A percentile compares a stretch with the other conserved stretches of the same genome.
Evolutionary conservation across 139 green algal species (phyloP).

Genomic region (Eudorina sp.): DNA sequence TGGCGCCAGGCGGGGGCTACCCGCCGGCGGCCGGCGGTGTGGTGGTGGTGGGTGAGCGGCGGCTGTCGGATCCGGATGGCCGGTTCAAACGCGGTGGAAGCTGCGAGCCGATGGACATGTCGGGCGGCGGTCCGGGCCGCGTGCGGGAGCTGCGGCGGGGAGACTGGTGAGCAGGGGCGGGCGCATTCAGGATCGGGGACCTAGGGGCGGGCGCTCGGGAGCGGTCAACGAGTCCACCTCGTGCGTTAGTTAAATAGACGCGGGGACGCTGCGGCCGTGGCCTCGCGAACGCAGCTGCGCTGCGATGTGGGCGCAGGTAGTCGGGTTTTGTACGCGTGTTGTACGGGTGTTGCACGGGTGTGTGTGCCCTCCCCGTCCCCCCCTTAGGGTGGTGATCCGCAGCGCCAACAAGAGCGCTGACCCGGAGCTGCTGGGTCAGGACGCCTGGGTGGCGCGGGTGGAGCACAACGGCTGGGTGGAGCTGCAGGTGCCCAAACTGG

Average conservation of each 20-base stretch:
- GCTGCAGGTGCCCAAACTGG: slow-evolving; percentile 46
- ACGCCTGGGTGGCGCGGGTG: slow-evolving; percentile 26
- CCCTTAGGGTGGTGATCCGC: slow-evolving; percentile 42
- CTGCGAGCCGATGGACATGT: slow-evolving; percentile 6
- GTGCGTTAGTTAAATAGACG: no score
- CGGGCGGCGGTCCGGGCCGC: neutral
- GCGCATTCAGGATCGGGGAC: no score
- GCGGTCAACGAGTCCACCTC: no score
- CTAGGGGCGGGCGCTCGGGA: no score
- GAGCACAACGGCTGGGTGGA: slow-evolving; percentile 53
- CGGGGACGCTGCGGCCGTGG: no score
- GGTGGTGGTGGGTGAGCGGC: neutral
- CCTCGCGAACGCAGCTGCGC: no score
- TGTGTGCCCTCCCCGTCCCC: neutral
- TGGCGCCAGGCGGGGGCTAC: neutral
- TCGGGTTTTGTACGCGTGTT: no score
- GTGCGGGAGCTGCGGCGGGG: slow-evolving; percentile 39
- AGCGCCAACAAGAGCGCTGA: slow-evolving; percentile 42
- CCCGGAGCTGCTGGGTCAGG: slow-evolving; percentile 52
- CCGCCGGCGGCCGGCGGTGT: neutral
- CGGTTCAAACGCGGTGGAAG: slow-evolving; percentile 11
- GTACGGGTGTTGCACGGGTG: no score
- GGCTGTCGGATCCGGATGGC: slow-evolving; percentile 3
- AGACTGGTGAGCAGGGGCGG: slow-evolving; percentile 18
- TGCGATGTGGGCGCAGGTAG: no score